Evolutionary conservation across 2,329 filamentous ascomycete genomes (phyloP), one percentile per base, ranked within the genome.

Genomic region (Ophiostoma sp.): DNA sequence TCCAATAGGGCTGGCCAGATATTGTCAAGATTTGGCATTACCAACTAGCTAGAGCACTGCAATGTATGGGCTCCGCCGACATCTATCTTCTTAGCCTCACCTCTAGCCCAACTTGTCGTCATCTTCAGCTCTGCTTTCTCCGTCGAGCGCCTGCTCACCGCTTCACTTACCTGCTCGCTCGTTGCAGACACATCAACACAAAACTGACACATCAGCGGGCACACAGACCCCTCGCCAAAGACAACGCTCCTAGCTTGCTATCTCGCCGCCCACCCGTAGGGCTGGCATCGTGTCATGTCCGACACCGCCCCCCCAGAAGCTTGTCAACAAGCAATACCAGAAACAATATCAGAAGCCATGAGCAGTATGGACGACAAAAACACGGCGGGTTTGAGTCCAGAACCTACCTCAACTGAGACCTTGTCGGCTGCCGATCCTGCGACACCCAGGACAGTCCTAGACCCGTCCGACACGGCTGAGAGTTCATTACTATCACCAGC

Each of bases 241-340:
- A 23, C 52, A 6, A 27, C 52, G 10, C 7, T 57, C 23, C n/a
- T 5, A 27, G n/a, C 52, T 57, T 57, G 44, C 20, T 17, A 27
- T n/a, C 27, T 27, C 57, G 23, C 57, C 57, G 57, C 27, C 57
- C 27, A 27, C 20, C 17, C 62, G 10, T 66, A 41, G 35, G 36
- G 62, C 62, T 66, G 62, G 6, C 33, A 27, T 66, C 31, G 17
- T 39, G 62, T 23, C 31, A 41, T 36, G 36, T 39, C 17, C 62
- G 33, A 41, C 35, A 33, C 17, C 17, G 35, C 62, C 20, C 11
- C 62, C 27, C 35, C 23, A 15, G 57, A 62, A 33, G 57, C 57
- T 62, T 33, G 27, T 27, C 57, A 84, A 83, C 72, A 82, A 83
- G 54, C 87, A 89, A 33, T 81, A 35, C n/a, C 57, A 33, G 57